Conservation (phyloP, 228 moss, liverwort and hornwort species). For the Sphagnum fallax region DNA sequence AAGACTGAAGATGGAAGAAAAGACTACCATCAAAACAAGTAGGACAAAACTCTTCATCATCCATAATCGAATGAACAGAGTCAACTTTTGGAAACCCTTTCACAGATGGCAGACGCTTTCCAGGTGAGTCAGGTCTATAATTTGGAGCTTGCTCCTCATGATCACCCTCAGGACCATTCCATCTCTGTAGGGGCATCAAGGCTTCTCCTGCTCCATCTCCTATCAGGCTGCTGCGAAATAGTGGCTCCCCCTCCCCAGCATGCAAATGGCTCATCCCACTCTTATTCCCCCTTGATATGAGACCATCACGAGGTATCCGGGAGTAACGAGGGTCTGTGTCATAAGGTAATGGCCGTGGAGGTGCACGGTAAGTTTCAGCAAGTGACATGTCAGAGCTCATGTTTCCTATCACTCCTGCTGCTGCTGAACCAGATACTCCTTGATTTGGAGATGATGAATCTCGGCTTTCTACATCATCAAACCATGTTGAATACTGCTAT, state of each 20-base stretch:
- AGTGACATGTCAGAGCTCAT: slow-evolving; percentile 60
- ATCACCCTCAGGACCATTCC: slow-evolving; percentile 24
- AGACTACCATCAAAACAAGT: slow-evolving; percentile 80
- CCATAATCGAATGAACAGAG: slow-evolving; percentile 56
- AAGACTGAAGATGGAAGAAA: background rate
- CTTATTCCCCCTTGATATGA: slow-evolving; percentile 82
- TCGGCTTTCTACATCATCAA: slow-evolving; percentile 74
- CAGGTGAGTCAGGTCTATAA: slow-evolving; percentile 43
- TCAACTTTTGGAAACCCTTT: slow-evolving; percentile 67
- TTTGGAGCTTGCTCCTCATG: slow-evolving; percentile 66
- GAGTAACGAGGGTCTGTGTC: slow-evolving; percentile 70
- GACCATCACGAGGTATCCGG: slow-evolving; percentile 68
- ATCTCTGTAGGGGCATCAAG: slow-evolving; percentile 58
- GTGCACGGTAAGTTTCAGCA: slow-evolving; percentile 85
- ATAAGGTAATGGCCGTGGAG: slow-evolving; percentile 86
- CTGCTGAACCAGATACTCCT: slow-evolving; percentile 38
- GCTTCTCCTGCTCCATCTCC: slow-evolving; percentile 57
- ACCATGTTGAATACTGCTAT: slow-evolving; percentile 65
- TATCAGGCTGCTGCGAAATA: slow-evolving; percentile 34
- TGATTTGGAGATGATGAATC: slow-evolving; percentile 57
- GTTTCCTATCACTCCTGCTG: slow-evolving; percentile 55
- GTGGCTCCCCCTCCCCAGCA: slow-evolving; percentile 53
- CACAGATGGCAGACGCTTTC: slow-evolving; percentile 39
- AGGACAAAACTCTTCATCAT: slow-evolving; percentile 86
- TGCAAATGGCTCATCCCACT: slow-evolving; percentile 87